Conservation (phyloP, 805 yeast genomes). For the Brettanomyces anomalus region DNA sequence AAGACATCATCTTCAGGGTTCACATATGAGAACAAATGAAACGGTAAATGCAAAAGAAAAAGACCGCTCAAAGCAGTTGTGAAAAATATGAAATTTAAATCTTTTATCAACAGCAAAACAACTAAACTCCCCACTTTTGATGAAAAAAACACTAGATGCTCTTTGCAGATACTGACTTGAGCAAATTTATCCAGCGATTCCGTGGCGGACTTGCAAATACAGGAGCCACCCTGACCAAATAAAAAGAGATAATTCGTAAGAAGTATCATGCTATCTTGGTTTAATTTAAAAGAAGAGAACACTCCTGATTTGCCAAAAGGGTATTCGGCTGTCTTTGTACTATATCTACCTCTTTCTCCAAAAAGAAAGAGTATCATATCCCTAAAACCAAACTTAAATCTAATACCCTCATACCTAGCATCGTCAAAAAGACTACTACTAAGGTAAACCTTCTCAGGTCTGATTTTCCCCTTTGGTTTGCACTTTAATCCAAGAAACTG, state of each 20-base stretch:
- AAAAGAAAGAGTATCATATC: background rate
- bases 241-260: conserved; percentile 9
- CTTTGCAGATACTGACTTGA: no score
- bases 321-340: no score
- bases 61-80: conserved; percentile 11
- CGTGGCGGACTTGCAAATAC: conserved; percentile 1
- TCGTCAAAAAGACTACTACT: conserved; percentile 16
- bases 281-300: background rate
- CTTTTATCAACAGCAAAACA: conserved; percentile 13
- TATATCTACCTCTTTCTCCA: no score
- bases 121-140: conserved; percentile 9
- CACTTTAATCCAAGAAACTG: conserved; percentile 17
- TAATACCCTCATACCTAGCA: conserved; percentile 15
- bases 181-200: no score
- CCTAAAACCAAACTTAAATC: conserved; percentile 4
- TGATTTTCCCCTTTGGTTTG: conserved; percentile 19
- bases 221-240: conserved; percentile 10
- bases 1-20: background rate
- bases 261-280: conserved; percentile 4
- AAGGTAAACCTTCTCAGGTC: conserved; percentile 17
- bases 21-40: conserved; percentile 10
- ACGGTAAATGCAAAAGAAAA: conserved; percentile 13
- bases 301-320: no score
- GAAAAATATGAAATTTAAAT: conserved; percentile 15
- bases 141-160: background rate